Evolutionary conservation across 805 yeast species (phyloP).

Genomic region (Yarrowia bubula): DNA sequence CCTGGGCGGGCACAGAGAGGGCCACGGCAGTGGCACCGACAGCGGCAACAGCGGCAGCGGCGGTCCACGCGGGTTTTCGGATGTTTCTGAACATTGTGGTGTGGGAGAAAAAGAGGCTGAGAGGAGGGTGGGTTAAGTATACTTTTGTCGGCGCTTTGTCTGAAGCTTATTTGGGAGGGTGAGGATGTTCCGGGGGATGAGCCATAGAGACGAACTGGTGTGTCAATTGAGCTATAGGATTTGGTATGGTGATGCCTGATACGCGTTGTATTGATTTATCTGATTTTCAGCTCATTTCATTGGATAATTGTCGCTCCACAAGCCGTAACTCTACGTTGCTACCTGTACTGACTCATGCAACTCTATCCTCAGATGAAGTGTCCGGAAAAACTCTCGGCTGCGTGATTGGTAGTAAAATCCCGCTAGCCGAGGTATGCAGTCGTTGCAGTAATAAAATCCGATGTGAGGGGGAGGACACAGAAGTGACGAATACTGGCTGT

Average conservation of each 20-base stretch:
- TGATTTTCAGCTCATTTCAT: too few species aligned
- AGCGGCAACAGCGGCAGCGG: constrained; percentile 26
- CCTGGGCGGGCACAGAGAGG: constrained; percentile 22
- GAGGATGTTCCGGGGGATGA: background rate
- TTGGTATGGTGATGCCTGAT: too few species aligned
- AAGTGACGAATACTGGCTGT: too few species aligned
- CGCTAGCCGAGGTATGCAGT: constrained; percentile 27
- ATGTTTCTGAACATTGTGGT: constrained; percentile 21
- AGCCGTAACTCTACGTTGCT: constrained; percentile 14
- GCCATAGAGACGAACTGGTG: too few species aligned
- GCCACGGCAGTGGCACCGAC: constrained; percentile 15
- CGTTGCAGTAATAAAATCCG: background rate
- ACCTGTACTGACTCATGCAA: constrained; percentile 21
- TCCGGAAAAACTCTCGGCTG: constrained; percentile 25
- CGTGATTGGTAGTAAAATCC: constrained; percentile 21
- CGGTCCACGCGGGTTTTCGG: constrained; percentile 26
- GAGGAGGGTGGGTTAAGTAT: constrained; percentile 16
- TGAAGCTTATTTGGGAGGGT: constrained; percentile 5
- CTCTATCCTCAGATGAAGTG: constrained; percentile 10
- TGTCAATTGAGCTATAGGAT: too few species aligned
- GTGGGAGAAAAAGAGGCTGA: background rate
- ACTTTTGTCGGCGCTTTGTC: constrained; percentile 26
- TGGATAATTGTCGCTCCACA: background rate
- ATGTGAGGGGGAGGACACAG: too few species aligned
- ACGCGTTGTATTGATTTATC: too few species aligned